Evolutionary conservation across 441 rosid species (phyloP).

Genomic region (Pelargonium australe): DNA sequence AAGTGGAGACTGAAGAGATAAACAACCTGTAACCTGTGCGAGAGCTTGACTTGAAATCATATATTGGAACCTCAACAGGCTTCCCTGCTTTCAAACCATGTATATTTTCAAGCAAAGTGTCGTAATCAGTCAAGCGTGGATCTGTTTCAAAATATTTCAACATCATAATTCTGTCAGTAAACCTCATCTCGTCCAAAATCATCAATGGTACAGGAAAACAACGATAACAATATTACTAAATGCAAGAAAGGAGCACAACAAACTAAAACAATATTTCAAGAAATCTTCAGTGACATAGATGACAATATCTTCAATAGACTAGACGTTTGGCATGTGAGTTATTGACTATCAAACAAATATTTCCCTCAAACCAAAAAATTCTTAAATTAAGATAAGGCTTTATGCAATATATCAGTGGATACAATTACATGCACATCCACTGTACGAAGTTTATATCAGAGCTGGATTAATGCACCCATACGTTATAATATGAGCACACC

Average conservation of each 20-base stretch:
- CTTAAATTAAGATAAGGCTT: neutral
- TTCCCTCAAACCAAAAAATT: neutral
- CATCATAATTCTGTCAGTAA: slow-evolving; percentile 24
- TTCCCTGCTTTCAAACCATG: slow-evolving; percentile 77
- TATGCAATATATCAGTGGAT: neutral
- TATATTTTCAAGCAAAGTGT: slow-evolving; percentile 71
- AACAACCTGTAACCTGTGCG: slow-evolving; percentile 77
- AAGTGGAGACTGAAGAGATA: slow-evolving; percentile 16
- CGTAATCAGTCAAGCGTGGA: slow-evolving; percentile 96
- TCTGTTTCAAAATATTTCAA: slow-evolving; percentile 42
- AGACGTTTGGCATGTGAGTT: neutral
- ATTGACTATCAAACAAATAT: neutral
- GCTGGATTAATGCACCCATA: neutral
- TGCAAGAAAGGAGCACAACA: slow-evolving; percentile 3
- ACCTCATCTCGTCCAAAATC: neutral
- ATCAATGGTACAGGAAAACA: neutral
- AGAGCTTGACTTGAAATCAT: slow-evolving; percentile 91
- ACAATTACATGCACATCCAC: neutral
- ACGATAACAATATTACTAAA: neutral
- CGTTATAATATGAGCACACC: neutral
- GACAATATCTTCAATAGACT: slow-evolving; percentile 1
- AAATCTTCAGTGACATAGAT: neutral
- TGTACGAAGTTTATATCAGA: neutral
- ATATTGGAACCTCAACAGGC: slow-evolving; percentile 79
- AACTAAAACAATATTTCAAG: neutral